These are phyloP conservation scores for Talaromyces verruculosus DNA, from an alignment of 2,329 filamentous ascomycete genomes.

Conservation along the genomic window DNA sequence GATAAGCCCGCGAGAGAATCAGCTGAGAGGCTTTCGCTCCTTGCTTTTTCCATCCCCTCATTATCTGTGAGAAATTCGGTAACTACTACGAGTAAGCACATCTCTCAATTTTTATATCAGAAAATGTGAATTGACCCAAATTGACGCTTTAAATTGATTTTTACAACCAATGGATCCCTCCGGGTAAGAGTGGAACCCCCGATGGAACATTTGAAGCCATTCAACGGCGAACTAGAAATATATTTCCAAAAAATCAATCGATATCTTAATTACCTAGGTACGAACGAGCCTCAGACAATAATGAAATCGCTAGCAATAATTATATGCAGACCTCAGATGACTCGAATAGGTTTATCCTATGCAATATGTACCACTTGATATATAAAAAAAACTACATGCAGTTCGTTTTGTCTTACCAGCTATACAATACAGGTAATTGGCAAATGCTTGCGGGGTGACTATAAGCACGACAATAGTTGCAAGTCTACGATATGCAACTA, in stretches of 20 bases:
- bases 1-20: not conserved
- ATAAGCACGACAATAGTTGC: not conserved
- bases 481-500: not conserved
- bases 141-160: not conserved
- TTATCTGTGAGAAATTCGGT: not conserved
- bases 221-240: not conserved
- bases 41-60: not conserved
- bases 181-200: not conserved
- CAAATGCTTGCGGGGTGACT: not conserved
- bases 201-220: not conserved
- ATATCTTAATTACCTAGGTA: not conserved
- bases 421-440: not conserved
- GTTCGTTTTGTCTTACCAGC: not conserved
- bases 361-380: not conserved
- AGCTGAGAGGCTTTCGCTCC: not conserved
- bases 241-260: not conserved
- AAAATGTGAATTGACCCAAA: not conserved
- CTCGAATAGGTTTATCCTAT: not conserved
- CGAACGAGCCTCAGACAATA: not conserved
- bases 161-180: not conserved
- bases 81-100: not conserved
- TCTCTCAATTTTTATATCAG: not conserved
- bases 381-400: not conserved
- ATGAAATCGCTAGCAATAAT: not conserved
- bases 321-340: not conserved